Evolutionary conservation across 2,329 filamentous ascomycete genomes (phyloP).

Genomic region (Pseudogymnoascus sp.): DNA sequence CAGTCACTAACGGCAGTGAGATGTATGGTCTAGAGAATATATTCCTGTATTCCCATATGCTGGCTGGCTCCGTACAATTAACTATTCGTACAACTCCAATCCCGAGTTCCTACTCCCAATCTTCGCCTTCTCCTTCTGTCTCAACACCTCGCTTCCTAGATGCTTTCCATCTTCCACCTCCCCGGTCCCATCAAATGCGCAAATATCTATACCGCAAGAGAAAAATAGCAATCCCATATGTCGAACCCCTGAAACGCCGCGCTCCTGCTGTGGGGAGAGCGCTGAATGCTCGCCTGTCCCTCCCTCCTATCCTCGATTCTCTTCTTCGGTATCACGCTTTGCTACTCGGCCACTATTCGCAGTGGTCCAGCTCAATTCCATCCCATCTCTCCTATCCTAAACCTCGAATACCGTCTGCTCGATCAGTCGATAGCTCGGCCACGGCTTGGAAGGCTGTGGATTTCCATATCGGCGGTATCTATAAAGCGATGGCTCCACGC

Average conservation of each 20-base stretch:
- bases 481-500: conserved; percentile 75
- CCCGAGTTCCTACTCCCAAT: neutral
- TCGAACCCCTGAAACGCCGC: conserved; percentile 6
- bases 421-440: neutral
- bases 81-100: neutral
- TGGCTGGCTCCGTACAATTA: neutral
- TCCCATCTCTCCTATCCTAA: neutral
- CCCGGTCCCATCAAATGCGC: neutral
- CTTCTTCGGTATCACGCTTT: neutral
- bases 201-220: conserved; percentile 1
- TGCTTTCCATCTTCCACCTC: neutral
- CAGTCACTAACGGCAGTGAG: neutral
- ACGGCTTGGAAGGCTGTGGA: neutral
- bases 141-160: neutral
- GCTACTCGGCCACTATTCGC: neutral
- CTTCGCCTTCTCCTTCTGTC: neutral
- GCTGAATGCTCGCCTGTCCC: neutral
- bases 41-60: neutral
- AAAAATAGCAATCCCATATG: conserved; percentile 6
- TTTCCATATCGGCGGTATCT: conserved; percentile 18
- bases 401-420: neutral
- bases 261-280: neutral
- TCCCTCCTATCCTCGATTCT: conserved; percentile 4
- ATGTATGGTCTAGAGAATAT: neutral
- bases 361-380: neutral